Evolutionary conservation across 768 basidiomycete genomes (phyloP).

Genomic region (Lactifluus pinguis): DNA sequence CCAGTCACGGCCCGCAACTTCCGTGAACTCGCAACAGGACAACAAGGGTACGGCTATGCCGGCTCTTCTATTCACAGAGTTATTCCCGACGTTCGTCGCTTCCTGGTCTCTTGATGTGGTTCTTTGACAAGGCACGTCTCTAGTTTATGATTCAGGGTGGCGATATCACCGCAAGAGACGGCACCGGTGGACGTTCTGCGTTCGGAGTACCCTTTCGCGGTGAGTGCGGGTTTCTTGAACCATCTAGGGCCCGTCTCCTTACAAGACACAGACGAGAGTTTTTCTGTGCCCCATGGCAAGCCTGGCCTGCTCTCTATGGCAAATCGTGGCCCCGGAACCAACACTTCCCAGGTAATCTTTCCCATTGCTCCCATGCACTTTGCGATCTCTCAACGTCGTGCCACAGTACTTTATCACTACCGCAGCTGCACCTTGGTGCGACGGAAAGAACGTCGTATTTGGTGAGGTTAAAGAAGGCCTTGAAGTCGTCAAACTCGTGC

Average conservation of each 20-base stretch:
- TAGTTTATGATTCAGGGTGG: conserved; percentile 84
- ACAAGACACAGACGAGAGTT: conserved; percentile 53
- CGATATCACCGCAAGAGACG: conserved; percentile 68
- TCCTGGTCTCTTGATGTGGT: background rate
- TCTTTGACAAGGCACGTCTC: background rate
- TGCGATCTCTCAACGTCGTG: background rate
- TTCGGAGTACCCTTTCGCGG: conserved; percentile 75
- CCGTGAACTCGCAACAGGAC: conserved; percentile 46
- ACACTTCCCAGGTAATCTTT: conserved; percentile 59
- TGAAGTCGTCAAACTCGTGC: conserved; percentile 55
- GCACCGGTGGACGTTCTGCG: conserved; percentile 79
- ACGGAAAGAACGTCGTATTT: conserved; percentile 62
- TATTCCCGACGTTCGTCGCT: conserved; percentile 47
- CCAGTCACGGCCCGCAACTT: conserved; percentile 45
- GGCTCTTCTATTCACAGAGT: conserved; percentile 48
- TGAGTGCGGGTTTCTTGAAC: conserved; percentile 25
- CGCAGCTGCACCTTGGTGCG: conserved; percentile 58
- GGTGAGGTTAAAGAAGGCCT: conserved; percentile 59
- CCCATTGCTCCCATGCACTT: background rate
- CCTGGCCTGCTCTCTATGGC: conserved; percentile 77
- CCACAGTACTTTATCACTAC: conserved; percentile 72
- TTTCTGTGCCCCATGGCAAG: conserved; percentile 50
- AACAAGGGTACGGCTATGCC: conserved; percentile 39
- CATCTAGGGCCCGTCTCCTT: background rate
- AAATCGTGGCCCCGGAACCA: conserved; percentile 75